Percentiles rank a stretch among this genome's conserved stretches.
These are phyloP conservation scores for Claviceps cyperi DNA, from an alignment of 2,329 filamentous ascomycete genomes.

Conservation along the genomic window DNA sequence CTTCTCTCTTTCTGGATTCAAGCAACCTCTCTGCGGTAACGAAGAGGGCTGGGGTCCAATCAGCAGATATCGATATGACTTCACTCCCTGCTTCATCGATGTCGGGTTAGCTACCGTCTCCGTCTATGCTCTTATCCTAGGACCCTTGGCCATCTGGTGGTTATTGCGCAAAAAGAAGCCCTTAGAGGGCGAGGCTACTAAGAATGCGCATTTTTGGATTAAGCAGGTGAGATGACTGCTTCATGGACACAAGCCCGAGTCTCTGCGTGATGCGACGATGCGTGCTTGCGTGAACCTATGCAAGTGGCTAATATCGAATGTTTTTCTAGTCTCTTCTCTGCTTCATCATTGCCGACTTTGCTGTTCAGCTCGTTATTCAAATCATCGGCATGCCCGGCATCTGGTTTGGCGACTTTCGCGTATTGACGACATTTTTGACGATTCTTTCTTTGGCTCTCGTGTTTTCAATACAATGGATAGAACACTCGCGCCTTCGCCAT, in stretches of 20 bases:
- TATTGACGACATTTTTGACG: slow-evolving; percentile 65
- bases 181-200: slow-evolving; percentile 45
- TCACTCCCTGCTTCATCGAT: slow-evolving; percentile 95
- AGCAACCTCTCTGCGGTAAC: slow-evolving; percentile 74
- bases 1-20: slow-evolving; percentile 34
- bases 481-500: slow-evolving; percentile 69
- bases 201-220: slow-evolving; percentile 84
- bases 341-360: slow-evolving; percentile 52
- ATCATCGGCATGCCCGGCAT: slow-evolving; percentile 52
- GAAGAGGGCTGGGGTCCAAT: slow-evolving; percentile 90
- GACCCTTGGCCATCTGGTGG: slow-evolving; percentile 66
- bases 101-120: slow-evolving; percentile 71
- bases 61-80: slow-evolving; percentile 76
- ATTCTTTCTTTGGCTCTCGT: slow-evolving; percentile 60
- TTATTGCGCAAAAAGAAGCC: slow-evolving; percentile 52
- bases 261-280: background rate
- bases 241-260: background rate
- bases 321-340: slow-evolving; percentile 36
- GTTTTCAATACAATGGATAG: slow-evolving; percentile 69
- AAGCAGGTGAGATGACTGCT: slow-evolving; percentile 52
- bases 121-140: slow-evolving; percentile 63
- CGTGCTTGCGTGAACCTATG: background rate
- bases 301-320: background rate
- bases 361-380: slow-evolving; percentile 62
- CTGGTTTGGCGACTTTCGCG: slow-evolving; percentile 72